Base-by-base conservation (phyloP, 108 stramenopile species). In the Cyclotella cryptica region DNA sequence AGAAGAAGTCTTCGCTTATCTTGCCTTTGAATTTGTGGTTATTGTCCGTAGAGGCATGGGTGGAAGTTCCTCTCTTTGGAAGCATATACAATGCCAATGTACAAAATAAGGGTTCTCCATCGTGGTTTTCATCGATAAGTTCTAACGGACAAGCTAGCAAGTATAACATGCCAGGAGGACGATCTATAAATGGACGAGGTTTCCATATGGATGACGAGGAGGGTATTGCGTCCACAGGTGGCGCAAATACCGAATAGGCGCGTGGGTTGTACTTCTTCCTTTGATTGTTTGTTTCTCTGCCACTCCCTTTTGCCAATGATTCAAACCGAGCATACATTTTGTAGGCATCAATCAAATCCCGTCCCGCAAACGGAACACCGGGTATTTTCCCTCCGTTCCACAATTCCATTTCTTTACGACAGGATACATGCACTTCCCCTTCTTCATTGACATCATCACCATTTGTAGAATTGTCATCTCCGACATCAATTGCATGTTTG, bases 1-100 rank as follows among this genome's bases (percentile, higher is more conserved):
- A 96, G 63, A 83, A 88, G 73, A 93, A 96, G 47, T 93, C 92
- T 63, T 96, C 92, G 57, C 88, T 92, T 39, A 90, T 75, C 66
- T 96, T 96, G 9, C 91, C 91, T 63, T 61, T 44, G 29, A 81
- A 84, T 10, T 21, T 18, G 42, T 43, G 46, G 30, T 40, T 47
- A 43, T 66, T 74, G 19, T 27, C 54, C 24, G 35, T 35, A n/a
- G n/a, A n/a, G 35, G 6, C 35, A 35, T 35, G 2, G 6, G 11
- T 40, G 0, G 17, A 10, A 8, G 1, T 26, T 28, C 21, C 45
- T 21, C 22, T 40, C 15, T 22, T 35, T 21, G 67, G 59, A 11
- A 93, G 59, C 41, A 64, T 62, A 66, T 95, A 95, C 22, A 93
- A 70, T 28, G 91, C 64, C 69, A 95, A 64, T 8, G 86, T 88